Evolutionary conservation across 2,329 filamentous ascomycete species (phyloP).

Genomic region (Aspergillus fructus): DNA sequence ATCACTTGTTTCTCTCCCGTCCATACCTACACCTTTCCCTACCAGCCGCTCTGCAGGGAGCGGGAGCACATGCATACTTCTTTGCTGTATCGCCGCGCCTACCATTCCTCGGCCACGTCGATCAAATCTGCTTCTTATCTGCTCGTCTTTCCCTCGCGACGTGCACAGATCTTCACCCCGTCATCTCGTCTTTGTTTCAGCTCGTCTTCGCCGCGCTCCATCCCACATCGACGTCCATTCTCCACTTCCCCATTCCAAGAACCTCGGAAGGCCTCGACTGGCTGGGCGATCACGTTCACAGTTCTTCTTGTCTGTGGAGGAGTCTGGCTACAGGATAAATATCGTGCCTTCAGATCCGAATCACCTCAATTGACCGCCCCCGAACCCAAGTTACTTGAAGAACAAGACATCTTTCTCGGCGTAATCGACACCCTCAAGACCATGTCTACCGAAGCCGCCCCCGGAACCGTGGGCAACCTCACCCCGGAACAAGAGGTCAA

Average conservation of each 20-base stretch:
- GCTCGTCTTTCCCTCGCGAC: slow-evolving; percentile 11
- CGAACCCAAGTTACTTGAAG: slow-evolving; percentile 5
- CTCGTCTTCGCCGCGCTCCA: slow-evolving; percentile 22
- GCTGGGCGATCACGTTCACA: slow-evolving; percentile 38
- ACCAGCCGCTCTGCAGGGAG: slow-evolving; percentile 14
- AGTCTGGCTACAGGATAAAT: slow-evolving; percentile 34
- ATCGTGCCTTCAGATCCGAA: slow-evolving; percentile 20
- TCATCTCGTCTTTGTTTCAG: slow-evolving; percentile 20
- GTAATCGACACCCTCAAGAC: slow-evolving; percentile 38
- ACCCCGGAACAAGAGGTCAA: slow-evolving; percentile 88
- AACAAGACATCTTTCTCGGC: slow-evolving; percentile 28
- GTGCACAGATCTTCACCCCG: slow-evolving; percentile 23
- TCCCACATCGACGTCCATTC: slow-evolving; percentile 25
- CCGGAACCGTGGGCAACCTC: slow-evolving; percentile 78
- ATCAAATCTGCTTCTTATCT: slow-evolving; percentile 18
- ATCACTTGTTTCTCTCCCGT: background rate
- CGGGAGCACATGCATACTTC: slow-evolving; percentile 38
- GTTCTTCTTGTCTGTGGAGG: slow-evolving; percentile 35
- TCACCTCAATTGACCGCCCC: slow-evolving; percentile 12
- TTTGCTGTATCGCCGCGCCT: slow-evolving; percentile 30
- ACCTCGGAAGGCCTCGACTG: slow-evolving; percentile 36
- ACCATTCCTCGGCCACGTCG: slow-evolving; percentile 32
- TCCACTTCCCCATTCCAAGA: slow-evolving; percentile 25
- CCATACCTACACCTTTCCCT: background rate
- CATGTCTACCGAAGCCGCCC: slow-evolving; percentile 33